Evolutionary conservation across 805 yeast genomes (phyloP), one percentile per base, ranked within the genome.

Genomic region (Zygosaccharomyces lentus): DNA sequence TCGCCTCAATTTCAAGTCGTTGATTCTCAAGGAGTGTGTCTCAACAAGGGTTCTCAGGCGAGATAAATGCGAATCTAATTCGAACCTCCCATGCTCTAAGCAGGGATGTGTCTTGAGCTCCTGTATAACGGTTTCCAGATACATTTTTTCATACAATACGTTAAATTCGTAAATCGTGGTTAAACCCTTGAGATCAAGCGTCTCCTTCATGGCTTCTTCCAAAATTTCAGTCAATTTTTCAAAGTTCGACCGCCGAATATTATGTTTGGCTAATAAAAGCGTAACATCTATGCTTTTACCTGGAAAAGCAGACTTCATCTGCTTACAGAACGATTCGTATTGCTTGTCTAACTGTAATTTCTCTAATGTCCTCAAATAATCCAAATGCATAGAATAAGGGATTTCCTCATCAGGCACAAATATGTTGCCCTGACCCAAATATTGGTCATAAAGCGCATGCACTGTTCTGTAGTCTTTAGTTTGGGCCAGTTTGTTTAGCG

Each of bases 1-100:
- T 53, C 79, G 82, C 34, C 84, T 71, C 4, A 89, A 55, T 48
- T 77, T 69, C 24, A 87, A 79, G 56, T 87, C 95, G 57, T 78
- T 87, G 9, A 85, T 54, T 36, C 82, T 59, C 26, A 84, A 61
- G 1, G 76, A 72, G 51, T 93, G 72, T 10, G 74, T 59, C n/a
- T 75, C 72, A 52, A 87, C 59, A 19, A 88, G 63, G 17, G 66
- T 63, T 50, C 82, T 86, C 51, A 83, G 76, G 38, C 64, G 62
- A 13, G 59, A 65, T 62, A 84, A 60, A 43, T 59, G 61, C 4
- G 37, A 19, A 12, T 73, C 59, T 19, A 75, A 56, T 34, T 75
- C 78, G 6, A 80, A 53, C 24, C 72, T 70, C 16, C 54, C 54
- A 9, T 25, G 32, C 1, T 66, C 12, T 9, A 50, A 26, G 1